Percentiles rank a stretch among this genome's conserved stretches.
These are phyloP conservation scores for Sclerotinia spermophila DNA, from an alignment of 2,329 filamentous ascomycete genomes.

Conservation along the genomic window DNA sequence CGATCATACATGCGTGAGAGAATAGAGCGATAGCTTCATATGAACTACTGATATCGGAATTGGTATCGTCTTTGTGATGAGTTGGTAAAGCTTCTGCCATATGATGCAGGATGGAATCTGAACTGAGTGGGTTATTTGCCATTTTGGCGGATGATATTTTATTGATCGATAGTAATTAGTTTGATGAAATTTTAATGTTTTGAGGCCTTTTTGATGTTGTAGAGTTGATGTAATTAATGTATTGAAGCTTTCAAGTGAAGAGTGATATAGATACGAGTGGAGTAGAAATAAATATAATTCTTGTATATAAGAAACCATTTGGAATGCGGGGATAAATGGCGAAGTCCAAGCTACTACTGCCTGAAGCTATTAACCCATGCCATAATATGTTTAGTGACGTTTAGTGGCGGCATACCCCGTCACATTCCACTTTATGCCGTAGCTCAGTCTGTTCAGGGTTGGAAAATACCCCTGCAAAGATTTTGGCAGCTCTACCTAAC, in stretches of 20 bases:
- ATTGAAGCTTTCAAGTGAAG: background rate
- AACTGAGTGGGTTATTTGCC: conserved; percentile 41
- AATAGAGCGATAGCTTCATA: conserved; percentile 84
- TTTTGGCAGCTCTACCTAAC: background rate
- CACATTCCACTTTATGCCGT: background rate
- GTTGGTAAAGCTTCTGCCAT: conserved; percentile 60
- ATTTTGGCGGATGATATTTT: conserved; percentile 25
- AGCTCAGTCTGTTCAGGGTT: background rate
- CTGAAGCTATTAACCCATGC: conserved; percentile 1
- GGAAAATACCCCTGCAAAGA: conserved; percentile 2
- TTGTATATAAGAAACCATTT: background rate
- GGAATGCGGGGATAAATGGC: conserved; percentile 16
- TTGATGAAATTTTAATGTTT: background rate
- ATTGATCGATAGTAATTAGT: background rate
- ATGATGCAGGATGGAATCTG: conserved; percentile 47
- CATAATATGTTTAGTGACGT: conserved; percentile 4
- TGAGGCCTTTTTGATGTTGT: background rate
- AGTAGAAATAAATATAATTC: background rate
- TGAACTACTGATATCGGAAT: conserved; percentile 63
- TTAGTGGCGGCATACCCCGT: conserved; percentile 10
- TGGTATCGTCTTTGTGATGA: conserved; percentile 49
- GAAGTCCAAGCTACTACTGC: conserved; percentile 14
- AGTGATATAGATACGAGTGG: background rate
- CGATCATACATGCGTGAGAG: conserved; percentile 76
- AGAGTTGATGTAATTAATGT: background rate